Evolutionary conservation across 441 rosid species (phyloP).

Genomic region (Gossypium laxum): DNA sequence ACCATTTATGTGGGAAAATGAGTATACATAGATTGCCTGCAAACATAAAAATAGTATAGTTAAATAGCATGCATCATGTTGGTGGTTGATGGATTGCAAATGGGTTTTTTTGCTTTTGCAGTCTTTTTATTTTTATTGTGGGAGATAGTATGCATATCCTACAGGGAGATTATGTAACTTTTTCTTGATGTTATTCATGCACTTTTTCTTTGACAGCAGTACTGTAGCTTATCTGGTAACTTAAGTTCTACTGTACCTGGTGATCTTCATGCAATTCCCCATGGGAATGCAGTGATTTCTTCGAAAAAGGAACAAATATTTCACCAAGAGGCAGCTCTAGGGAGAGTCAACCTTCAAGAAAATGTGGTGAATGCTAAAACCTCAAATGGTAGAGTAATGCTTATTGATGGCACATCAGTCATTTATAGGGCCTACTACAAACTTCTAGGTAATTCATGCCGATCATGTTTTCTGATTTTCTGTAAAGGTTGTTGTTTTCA

Average conservation of each 20-base stretch:
- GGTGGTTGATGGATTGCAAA: not conserved
- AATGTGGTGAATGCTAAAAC: slow-evolving; percentile 23
- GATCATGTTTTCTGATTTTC: not conserved
- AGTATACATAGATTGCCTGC: not conserved
- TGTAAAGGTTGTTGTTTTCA: not conserved
- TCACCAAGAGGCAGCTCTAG: slow-evolving; percentile 19
- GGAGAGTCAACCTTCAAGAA: slow-evolving; percentile 30
- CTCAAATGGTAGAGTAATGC: slow-evolving; percentile 72
- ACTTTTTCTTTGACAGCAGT: slow-evolving; percentile 34
- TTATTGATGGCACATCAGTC: slow-evolving; percentile 85
- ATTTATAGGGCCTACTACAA: slow-evolving; percentile 92
- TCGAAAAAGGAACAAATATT: slow-evolving; percentile 22
- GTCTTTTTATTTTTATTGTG: not conserved
- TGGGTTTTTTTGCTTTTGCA: not conserved
- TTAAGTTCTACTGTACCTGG: slow-evolving; percentile 24
- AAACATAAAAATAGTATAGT: not conserved
- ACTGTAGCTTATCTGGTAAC: slow-evolving; percentile 29
- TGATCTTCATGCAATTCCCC: slow-evolving; percentile 24
- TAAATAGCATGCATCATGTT: not conserved
- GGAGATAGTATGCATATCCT: not conserved
- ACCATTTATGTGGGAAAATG: not conserved
- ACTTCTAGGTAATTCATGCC: slow-evolving; percentile 55
- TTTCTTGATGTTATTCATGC: not conserved
- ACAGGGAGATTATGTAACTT: not conserved
- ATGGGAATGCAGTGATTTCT: slow-evolving; percentile 19